Evolutionary conservation across 257 asterid genomes (phyloP).

Genomic region (Rehmannia glutinosa): DNA sequence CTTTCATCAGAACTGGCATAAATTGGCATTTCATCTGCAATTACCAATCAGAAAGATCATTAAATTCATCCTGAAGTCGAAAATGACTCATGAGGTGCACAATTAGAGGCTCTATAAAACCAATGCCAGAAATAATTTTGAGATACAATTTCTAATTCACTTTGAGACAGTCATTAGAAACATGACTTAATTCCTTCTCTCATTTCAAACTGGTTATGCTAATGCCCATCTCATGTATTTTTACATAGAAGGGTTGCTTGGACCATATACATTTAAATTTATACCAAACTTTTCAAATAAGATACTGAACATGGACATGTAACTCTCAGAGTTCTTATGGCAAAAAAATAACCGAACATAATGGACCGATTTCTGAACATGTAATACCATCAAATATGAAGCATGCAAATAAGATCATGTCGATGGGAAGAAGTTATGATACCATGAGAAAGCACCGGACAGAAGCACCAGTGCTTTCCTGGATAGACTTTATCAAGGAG

Average conservation of each 20-base stretch:
- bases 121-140: neutral
- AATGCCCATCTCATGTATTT: neutral
- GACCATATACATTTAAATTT: neutral
- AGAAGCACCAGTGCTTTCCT: conserved; percentile 63
- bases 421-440: conserved; percentile 1
- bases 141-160: neutral
- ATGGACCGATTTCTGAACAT: neutral
- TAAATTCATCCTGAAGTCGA: neutral
- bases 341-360: neutral
- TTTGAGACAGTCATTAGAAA: neutral
- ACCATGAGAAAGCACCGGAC: conserved; percentile 68
- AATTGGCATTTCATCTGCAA: conserved; percentile 54
- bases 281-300: no score
- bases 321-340: neutral
- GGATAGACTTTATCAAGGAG: conserved; percentile 64
- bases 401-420: neutral
- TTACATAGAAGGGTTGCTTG: neutral
- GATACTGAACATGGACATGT: neutral
- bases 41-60: conserved; percentile 1
- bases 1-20: conserved; percentile 74
- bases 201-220: neutral
- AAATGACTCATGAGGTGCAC: neutral
- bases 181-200: neutral
- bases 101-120: neutral
- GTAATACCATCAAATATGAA: neutral